Conservation (phyloP, 306 rosid genomes). For the Vigna trinervia region DNA sequence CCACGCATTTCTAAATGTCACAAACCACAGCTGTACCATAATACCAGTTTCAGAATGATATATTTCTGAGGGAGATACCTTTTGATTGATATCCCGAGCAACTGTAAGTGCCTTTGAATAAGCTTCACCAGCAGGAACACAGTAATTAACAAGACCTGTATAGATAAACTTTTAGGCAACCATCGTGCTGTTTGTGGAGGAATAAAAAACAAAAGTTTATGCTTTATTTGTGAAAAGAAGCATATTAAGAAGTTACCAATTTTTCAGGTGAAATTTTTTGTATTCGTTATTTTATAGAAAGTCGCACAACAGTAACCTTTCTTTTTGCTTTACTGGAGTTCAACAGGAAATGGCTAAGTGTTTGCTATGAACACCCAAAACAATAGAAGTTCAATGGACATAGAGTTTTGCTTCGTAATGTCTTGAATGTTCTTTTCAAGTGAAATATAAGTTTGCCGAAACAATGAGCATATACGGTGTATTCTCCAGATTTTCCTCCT, state of each 20-base stretch:
- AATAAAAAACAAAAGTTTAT: not conserved
- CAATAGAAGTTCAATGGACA: conserved; percentile 8
- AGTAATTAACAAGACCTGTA: conserved; percentile 86
- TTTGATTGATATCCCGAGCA: conserved; percentile 76
- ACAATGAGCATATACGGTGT: not conserved
- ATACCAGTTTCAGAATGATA: conserved; percentile 22
- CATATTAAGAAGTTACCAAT: not conserved
- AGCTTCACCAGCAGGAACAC: conserved; percentile 87
- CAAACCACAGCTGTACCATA: not conserved
- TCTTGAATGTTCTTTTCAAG: conserved; percentile 22
- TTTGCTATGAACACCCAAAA: conserved; percentile 20
- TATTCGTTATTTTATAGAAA: conserved; percentile 1
- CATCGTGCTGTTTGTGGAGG: conserved; percentile 11
- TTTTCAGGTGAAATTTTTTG: not conserved
- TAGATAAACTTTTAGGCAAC: conserved; percentile 32
- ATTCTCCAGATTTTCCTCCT: conserved; percentile 5
- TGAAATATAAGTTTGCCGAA: conserved; percentile 1
- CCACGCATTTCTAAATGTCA: conserved; percentile 19
- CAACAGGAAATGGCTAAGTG: not conserved
- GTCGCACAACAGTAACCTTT: conserved; percentile 23
- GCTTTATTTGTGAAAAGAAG: conserved; percentile 6
- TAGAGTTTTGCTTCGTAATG: conserved; percentile 8
- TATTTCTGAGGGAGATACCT: conserved; percentile 55
- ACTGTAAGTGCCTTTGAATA: conserved; percentile 75
- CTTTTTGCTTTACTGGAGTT: conserved; percentile 29